These are phyloP conservation scores for Rhizodiscina lignyota DNA, from an alignment of 495 filamentous ascomycete genomes.

Conservation along the genomic window DNA sequence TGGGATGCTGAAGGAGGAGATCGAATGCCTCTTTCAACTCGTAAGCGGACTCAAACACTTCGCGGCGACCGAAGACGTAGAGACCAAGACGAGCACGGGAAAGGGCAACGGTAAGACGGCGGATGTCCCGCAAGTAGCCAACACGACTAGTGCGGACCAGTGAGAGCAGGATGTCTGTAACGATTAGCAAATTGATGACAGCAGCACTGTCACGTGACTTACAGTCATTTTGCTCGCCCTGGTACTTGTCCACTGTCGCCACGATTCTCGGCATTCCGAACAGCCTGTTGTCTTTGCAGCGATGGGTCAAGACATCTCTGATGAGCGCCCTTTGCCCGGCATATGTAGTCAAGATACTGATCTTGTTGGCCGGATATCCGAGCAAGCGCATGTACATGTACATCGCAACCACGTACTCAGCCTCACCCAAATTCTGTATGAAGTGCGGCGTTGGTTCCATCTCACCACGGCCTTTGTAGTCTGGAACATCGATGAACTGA, in stretches of 20 bases:
- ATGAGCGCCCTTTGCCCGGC: conserved; percentile 89
- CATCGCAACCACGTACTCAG: conserved; percentile 88
- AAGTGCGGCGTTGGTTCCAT: conserved; percentile 88
- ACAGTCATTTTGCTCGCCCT: conserved; percentile 99
- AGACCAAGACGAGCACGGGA: conserved; percentile 84
- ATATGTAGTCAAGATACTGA: conserved; percentile 85
- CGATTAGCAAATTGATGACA: conserved; percentile 2
- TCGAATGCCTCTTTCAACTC: conserved; percentile 80
- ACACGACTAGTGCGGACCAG: conserved; percentile 74
- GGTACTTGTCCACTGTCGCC: conserved; percentile 93
- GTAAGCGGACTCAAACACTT: conserved; percentile 76
- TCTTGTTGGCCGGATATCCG: conserved; percentile 82
- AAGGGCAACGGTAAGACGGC: conserved; percentile 89
- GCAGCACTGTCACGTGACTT: conserved; percentile 22
- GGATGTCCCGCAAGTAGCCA: conserved; percentile 88
- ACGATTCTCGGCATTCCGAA: conserved; percentile 88
- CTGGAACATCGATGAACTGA: conserved; percentile 90
- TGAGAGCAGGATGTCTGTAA: conserved; percentile 75
- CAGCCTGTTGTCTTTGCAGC: conserved; percentile 64
- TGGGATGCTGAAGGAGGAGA: conserved; percentile 46
- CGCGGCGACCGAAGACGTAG: conserved; percentile 81
- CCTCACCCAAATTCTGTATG: conserved; percentile 92
- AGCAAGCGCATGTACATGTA: conserved; percentile 97
- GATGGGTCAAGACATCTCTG: conserved; percentile 69
- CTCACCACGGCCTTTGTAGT: conserved; percentile 86